Evolutionary conservation across 164 flowering plant species (phyloP).

Genomic region (Vitis amurensis): DNA sequence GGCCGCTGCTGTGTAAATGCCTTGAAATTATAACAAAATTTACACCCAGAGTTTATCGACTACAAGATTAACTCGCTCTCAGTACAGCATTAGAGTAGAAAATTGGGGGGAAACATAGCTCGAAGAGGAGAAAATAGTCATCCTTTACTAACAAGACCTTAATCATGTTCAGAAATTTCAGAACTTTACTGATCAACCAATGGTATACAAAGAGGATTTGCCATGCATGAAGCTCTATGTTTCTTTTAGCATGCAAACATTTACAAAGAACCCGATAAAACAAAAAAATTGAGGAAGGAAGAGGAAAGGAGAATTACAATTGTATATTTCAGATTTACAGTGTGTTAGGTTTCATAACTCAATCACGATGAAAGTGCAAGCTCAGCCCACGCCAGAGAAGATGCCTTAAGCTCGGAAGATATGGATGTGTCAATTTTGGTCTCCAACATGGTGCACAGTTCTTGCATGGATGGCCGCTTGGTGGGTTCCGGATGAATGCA

Average conservation of each 20-base stretch:
- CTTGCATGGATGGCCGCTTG: slow-evolving; percentile 58
- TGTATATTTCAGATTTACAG: slow-evolving; percentile 34
- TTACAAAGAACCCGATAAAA: slow-evolving; percentile 11
- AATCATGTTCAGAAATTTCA: slow-evolving; percentile 3
- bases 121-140: neutral
- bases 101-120: too few relatives aligned
- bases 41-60: too few relatives aligned
- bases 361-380: slow-evolving; percentile 69
- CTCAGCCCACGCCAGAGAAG: slow-evolving; percentile 97
- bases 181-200: slow-evolving; percentile 12
- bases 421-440: slow-evolving; percentile 58
- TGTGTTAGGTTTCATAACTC: slow-evolving; percentile 31
- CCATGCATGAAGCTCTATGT: slow-evolving; percentile 16
- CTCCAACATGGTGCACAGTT: slow-evolving; percentile 61
- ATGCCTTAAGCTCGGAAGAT: slow-evolving; percentile 61
- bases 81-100: too few relatives aligned
- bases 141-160: neutral
- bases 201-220: slow-evolving; percentile 20
- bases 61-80: too few relatives aligned
- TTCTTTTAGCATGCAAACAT: slow-evolving; percentile 25
- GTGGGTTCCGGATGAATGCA: slow-evolving; percentile 52
- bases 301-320: slow-evolving; percentile 16
- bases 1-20: too few relatives aligned
- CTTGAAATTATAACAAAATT: too few relatives aligned
- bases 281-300: slow-evolving; percentile 2